phyloP scores from a whole-genome alignment of 2,329 filamentous ascomycete species.

The Ustilaginoidea virens region DNA sequence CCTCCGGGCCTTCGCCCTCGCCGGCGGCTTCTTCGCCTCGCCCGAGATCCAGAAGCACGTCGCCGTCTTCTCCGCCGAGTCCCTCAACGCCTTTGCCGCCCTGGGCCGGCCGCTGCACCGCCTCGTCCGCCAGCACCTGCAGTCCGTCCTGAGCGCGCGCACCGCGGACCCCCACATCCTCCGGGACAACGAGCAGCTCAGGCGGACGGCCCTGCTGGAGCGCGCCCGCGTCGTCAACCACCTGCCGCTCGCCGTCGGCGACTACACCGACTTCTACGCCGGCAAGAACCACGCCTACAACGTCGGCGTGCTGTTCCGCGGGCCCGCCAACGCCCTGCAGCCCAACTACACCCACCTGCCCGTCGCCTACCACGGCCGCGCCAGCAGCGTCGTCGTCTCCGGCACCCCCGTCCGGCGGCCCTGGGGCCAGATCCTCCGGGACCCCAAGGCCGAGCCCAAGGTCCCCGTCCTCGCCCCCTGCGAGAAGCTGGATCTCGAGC shows the following conservation, averaged over 20 bases:
- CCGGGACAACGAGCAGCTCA: slow-evolving; percentile 19
- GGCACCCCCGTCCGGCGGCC: slow-evolving; percentile 59
- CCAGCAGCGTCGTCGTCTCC: slow-evolving; percentile 59
- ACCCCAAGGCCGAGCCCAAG: slow-evolving; percentile 33
- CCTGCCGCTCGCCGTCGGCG: slow-evolving; percentile 60
- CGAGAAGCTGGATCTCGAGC: slow-evolving; percentile 54
- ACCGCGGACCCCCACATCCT: slow-evolving; percentile 22
- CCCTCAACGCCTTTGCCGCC: slow-evolving; percentile 19
- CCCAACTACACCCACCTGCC: slow-evolving; percentile 71
- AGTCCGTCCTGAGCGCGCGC: slow-evolving; percentile 40
- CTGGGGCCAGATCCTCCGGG: slow-evolving; percentile 52
- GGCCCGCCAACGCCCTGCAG: slow-evolving; percentile 57
- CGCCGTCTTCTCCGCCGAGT: slow-evolving; percentile 12
- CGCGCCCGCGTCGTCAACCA: slow-evolving; percentile 43
- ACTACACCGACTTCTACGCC: slow-evolving; percentile 78
- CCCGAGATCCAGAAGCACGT: slow-evolving; percentile 12
- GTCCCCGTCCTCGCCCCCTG: slow-evolving; percentile 43
- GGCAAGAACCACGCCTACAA: slow-evolving; percentile 62
- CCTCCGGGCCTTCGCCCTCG: slow-evolving; percentile 41
- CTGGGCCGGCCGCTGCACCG: slow-evolving; percentile 55
- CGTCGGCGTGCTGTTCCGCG: slow-evolving; percentile 58
- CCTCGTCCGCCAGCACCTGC: slow-evolving; percentile 55
- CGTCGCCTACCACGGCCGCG: slow-evolving; percentile 67
- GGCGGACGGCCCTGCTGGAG: slow-evolving; percentile 13
- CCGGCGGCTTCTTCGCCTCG: slow-evolving; percentile 21